Evolutionary conservation across 805 yeast genomes (phyloP).

Genomic region (Saccharomycopsis sp.): DNA sequence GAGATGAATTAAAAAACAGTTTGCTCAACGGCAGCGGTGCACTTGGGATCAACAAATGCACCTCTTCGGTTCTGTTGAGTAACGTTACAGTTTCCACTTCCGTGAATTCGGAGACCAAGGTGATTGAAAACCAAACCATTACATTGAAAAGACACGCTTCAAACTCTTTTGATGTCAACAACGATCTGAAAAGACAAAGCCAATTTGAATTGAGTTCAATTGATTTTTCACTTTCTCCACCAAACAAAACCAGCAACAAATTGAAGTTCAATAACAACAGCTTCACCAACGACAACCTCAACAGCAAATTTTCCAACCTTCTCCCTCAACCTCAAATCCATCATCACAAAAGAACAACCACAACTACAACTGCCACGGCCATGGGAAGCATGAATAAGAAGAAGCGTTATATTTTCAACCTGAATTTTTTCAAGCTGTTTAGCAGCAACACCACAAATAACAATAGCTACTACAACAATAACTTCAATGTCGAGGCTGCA

Average conservation of each 20-base stretch:
- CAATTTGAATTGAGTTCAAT: constrained; percentile 8
- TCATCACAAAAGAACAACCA: neutral
- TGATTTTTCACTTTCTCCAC: constrained; percentile 1
- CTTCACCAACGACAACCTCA: neutral
- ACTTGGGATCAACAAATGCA: no score
- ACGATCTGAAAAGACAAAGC: no score
- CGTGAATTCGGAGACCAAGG: constrained; percentile 19
- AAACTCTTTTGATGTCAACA: constrained; percentile 4
- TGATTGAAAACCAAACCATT: constrained; percentile 21
- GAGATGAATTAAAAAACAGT: no score
- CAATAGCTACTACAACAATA: neutral
- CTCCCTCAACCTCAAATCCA: neutral
- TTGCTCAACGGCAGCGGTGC: no score
- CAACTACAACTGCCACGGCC: neutral
- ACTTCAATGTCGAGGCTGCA: neutral
- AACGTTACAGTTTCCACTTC: constrained; percentile 21
- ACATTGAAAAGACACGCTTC: constrained; percentile 19
- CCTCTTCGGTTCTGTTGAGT: constrained; percentile 16
- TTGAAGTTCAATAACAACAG: neutral
- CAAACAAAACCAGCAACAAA: neutral
- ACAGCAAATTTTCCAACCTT: neutral
- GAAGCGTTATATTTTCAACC: constrained; percentile 7
- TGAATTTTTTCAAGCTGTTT: neutral
- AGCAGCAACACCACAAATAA: neutral
- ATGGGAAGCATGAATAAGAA: neutral